These are phyloP conservation scores for Pyrrhoderma noxium DNA, from an alignment of 1,284 basidiomycete genomes.

Conservation along the genomic window DNA sequence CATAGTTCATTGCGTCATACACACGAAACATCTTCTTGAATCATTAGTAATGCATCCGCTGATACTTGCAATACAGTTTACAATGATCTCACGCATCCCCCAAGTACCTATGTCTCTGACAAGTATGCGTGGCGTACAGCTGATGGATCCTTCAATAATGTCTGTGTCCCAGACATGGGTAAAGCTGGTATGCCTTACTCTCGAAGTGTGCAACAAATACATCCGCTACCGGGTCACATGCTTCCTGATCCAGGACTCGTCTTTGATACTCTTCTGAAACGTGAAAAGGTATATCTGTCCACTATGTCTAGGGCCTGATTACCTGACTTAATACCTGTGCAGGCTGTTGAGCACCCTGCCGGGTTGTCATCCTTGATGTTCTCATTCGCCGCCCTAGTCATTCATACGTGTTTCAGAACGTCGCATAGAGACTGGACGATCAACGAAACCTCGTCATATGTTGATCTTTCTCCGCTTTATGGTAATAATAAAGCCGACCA, in stretches of 20 bases:
- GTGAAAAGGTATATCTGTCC: slow-evolving; percentile 28
- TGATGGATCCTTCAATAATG: slow-evolving; percentile 72
- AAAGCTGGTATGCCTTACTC: slow-evolving; percentile 70
- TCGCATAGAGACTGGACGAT: slow-evolving; percentile 57
- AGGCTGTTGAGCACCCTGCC: slow-evolving; percentile 72
- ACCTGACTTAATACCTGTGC: not conserved
- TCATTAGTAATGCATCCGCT: not conserved
- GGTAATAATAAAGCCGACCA: slow-evolving; percentile 32
- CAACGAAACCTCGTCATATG: slow-evolving; percentile 84
- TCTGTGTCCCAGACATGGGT: slow-evolving; percentile 62
- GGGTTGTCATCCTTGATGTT: slow-evolving; percentile 78
- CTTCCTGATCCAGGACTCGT: slow-evolving; percentile 73
- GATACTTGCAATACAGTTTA: slow-evolving; percentile 45
- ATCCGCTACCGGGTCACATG: slow-evolving; percentile 55
- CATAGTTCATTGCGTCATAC: no score
- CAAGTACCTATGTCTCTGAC: slow-evolving; percentile 56
- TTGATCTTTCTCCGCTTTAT: slow-evolving; percentile 56
- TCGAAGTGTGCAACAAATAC: slow-evolving; percentile 67
- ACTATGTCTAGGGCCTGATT: not conserved
- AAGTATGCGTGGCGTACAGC: slow-evolving; percentile 59
- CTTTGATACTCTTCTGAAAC: slow-evolving; percentile 56
- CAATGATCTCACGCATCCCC: slow-evolving; percentile 71
- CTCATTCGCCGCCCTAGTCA: slow-evolving; percentile 73
- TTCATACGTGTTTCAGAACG: slow-evolving; percentile 75
- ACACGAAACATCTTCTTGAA: no score